Evolutionary conservation across 2,329 filamentous ascomycete genomes (phyloP).

Genomic region (Aspergillus glaucus): DNA sequence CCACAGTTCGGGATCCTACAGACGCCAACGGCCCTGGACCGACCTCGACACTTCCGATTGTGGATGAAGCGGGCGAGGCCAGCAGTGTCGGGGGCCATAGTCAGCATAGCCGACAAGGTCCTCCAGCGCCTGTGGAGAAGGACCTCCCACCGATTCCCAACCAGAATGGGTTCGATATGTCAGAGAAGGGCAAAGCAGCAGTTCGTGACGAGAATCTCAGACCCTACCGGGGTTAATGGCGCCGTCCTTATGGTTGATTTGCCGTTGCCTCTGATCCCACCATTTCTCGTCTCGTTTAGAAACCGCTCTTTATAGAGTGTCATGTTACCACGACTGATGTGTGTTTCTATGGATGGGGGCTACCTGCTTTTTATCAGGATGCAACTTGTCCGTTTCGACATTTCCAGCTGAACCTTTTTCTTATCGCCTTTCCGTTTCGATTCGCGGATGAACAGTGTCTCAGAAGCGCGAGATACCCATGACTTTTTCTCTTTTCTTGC

Average conservation of each 20-base stretch:
- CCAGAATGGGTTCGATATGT: conserved; percentile 8
- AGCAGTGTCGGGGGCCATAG: conserved; percentile 59
- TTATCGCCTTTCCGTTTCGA: conserved; percentile 1
- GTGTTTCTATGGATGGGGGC: conserved; percentile 18
- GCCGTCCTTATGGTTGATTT: not conserved
- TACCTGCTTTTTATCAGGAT: conserved; percentile 9
- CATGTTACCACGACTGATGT: conserved; percentile 30
- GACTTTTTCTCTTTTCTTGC: conserved; percentile 3
- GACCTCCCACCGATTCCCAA: conserved; percentile 23
- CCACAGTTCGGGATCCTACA: conserved; percentile 52
- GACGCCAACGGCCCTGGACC: conserved; percentile 48
- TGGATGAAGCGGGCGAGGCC: conserved; percentile 81
- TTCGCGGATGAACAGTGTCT: conserved; percentile 4
- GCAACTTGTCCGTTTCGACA: conserved; percentile 7
- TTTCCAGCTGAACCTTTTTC: not conserved
- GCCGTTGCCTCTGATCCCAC: conserved; percentile 6
- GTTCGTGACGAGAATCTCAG: conserved; percentile 3
- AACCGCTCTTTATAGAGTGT: conserved; percentile 15
- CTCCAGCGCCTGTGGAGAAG: conserved; percentile 20
- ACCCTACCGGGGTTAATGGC: not conserved
- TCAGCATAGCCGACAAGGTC: conserved; percentile 40
- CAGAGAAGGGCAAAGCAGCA: conserved; percentile 21
- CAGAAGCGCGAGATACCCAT: conserved; percentile 1
- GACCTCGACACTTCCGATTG: conserved; percentile 65
- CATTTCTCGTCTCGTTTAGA: conserved; percentile 6